Conservation (phyloP, 2,329 filamentous ascomycete genomes). For the Xylaria sp. region DNA sequence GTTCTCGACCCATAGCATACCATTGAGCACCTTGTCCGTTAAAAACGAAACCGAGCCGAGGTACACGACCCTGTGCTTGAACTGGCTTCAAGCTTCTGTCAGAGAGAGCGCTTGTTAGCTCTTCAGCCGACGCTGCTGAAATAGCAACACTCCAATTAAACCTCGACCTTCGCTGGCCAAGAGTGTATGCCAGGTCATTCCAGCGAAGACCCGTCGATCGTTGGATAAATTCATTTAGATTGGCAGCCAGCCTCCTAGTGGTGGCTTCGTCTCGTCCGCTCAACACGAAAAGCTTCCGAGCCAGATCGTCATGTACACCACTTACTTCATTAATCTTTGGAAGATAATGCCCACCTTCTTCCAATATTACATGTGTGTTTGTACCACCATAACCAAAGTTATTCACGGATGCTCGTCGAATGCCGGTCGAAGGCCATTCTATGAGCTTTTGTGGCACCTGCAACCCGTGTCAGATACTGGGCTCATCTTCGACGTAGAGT, state of each 20-base stretch:
- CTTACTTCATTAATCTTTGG: constrained; percentile 4
- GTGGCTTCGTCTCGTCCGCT: constrained; percentile 23
- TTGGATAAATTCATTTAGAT: constrained; percentile 8
- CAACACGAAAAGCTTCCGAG: constrained; percentile 22
- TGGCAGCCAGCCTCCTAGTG: neutral
- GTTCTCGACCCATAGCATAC: constrained; percentile 41
- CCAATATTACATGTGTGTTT: constrained; percentile 51
- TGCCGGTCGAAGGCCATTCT: constrained; percentile 28
- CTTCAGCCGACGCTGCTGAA: neutral
- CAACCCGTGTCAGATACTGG: neutral
- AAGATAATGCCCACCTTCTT: constrained; percentile 25
- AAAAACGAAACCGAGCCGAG: constrained; percentile 38
- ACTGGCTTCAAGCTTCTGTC: constrained; percentile 10
- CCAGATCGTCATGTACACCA: neutral
- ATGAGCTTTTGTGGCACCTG: constrained; percentile 29
- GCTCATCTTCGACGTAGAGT: neutral
- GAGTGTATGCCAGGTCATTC: constrained; percentile 19
- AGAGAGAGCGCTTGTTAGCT: constrained; percentile 6
- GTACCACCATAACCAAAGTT: constrained; percentile 54
- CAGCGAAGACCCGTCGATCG: neutral
- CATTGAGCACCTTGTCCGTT: constrained; percentile 44
- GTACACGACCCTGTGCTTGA: constrained; percentile 12
- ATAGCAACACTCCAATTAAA: constrained; percentile 14
- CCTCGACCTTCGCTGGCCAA: constrained; percentile 24
- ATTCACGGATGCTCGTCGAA: constrained; percentile 49